Evolutionary conservation across 2,329 filamentous ascomycete species (phyloP), one percentile per base, ranked within the genome.

Genomic region (Cercospora sojina): DNA sequence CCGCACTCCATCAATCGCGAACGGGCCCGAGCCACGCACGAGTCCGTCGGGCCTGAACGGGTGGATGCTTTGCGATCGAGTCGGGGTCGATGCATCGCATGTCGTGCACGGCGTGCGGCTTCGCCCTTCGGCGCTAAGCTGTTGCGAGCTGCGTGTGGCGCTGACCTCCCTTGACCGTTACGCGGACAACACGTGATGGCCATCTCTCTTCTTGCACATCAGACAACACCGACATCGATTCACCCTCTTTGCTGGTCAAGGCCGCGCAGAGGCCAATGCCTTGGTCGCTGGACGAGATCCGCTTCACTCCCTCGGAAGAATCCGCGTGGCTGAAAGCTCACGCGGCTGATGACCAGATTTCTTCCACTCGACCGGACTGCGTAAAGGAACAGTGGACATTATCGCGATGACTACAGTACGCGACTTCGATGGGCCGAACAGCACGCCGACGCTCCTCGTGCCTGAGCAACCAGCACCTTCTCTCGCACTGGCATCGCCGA

Each of bases 361-460:
- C 35, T n/a, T n/a, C 35, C 5, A 38, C 13, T 38, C 35, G 35
- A 5, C 35, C n/a, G n/a, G 35, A n/a, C 35, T n/a, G 35, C 6
- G 35, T 16, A n/a, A 7, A 7, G 6, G 41, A 47, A 10, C 23
- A 27, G 47, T 25, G 23, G 12, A 25, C 47, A 9, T n/a, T n/a
- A 27, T 27, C 47, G 23, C 27, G 12, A 63, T 63, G 59, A 63
- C 60, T 35, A 63, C 67, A 53, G 62, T 65, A 4, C 62, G 67
- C 18, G 67, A 69, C 29, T 69, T 69, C 29, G 64, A 65, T 13
- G 29, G 62, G 8, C 55, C 58, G 18, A 32, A 55, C 29, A 35
- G 62, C 25, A 35, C 41, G 32, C 55, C 67, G 13, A 65, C 58
- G 32, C 20, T 67, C 9, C 47, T 64, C 12, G 35, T 62, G 13